Percentiles rank a stretch among this genome's conserved stretches.
These are phyloP conservation scores for Ogataea populi-albae DNA, from an alignment of 805 yeast genomes.

Conservation along the genomic window DNA sequence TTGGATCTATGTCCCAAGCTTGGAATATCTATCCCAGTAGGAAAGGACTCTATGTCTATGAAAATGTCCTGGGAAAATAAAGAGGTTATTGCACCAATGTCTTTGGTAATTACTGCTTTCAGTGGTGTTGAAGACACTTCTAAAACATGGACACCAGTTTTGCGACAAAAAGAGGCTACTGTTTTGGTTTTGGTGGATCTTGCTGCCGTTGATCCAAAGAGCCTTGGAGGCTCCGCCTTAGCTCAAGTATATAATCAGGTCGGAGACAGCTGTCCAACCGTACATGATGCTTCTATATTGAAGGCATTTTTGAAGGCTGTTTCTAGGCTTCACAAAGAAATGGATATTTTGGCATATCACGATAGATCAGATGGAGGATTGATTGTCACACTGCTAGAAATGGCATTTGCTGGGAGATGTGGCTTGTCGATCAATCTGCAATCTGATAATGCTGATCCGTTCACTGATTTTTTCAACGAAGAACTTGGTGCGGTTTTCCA, in stretches of 20 bases:
- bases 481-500: conserved; percentile 98
- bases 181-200: conserved; percentile 78
- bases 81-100: conserved; percentile 94
- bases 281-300: conserved; percentile 61
- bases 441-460: conserved; percentile 36
- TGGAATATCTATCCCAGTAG: conserved; percentile 93
- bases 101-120: conserved; percentile 88
- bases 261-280: conserved; percentile 82
- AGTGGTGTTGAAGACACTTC: conserved; percentile 82
- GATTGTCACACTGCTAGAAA: conserved; percentile 78
- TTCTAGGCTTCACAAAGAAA: conserved; percentile 63
- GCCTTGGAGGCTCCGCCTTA: conserved; percentile 91
- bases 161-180: conserved; percentile 49
- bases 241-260: conserved; percentile 91
- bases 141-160: conserved; percentile 92
- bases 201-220: conserved; percentile 47
- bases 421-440: conserved; percentile 63
- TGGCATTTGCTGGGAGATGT: conserved; percentile 95
- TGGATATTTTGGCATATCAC: conserved; percentile 81
- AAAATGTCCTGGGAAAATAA: conserved; percentile 94
- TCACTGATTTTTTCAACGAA: conserved; percentile 76
- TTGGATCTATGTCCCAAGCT: conserved; percentile 90
- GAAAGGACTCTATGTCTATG: conserved; percentile 99
- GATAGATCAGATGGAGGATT: conserved; percentile 98
- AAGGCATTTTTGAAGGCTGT: conserved; percentile 70